phyloP scores from a whole-genome alignment of 768 basidiomycete species.

The Tricholoma sp. region DNA sequence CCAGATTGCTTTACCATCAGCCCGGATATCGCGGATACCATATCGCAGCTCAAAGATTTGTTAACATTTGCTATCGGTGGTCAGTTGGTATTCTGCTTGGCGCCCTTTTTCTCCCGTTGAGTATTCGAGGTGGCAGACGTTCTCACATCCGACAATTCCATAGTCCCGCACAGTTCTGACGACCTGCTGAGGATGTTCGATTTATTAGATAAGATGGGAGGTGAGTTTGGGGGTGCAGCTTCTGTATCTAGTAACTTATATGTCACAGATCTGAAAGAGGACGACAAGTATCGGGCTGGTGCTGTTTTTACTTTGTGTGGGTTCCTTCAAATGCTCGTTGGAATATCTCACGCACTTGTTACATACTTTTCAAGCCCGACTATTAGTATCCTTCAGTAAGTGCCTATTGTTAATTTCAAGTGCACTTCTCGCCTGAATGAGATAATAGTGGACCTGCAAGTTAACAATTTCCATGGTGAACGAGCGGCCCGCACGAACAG shows the following conservation, averaged over 20 bases:
- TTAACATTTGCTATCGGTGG: no score
- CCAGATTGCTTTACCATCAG: neutral
- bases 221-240: neutral
- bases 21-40: neutral
- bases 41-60: neutral
- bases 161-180: neutral
- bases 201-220: neutral
- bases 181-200: neutral
- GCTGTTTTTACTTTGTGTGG: conserved; percentile 1
- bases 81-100: no score
- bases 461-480: conserved; percentile 1
- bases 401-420: neutral
- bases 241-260: neutral
- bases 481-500: neutral
- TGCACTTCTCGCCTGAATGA: neutral
- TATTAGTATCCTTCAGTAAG: no score
- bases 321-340: neutral
- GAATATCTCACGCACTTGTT: neutral
- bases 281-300: neutral
- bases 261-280: no score
- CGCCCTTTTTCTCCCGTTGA: no score
- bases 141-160: neutral
- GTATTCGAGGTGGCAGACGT: neutral
- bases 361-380: neutral
- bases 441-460: neutral